These are phyloP conservation scores for Fusarium graminum DNA, from an alignment of 2,329 filamentous ascomycete species.

Conservation along the genomic window DNA sequence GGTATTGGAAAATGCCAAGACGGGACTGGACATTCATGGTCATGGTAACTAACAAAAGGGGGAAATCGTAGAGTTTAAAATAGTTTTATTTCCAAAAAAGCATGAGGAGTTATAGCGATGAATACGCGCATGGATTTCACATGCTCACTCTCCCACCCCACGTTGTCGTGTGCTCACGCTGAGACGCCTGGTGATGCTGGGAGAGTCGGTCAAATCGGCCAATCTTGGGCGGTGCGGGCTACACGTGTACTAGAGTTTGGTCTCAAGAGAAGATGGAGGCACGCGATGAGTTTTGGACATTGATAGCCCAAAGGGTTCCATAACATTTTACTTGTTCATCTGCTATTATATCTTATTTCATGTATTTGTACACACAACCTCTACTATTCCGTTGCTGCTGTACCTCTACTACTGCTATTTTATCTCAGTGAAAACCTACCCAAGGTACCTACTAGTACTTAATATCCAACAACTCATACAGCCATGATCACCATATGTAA, in stretches of 20 bases:
- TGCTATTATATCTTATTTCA: no score
- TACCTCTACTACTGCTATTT: no score
- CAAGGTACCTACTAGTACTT: no score
- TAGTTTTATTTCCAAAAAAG: constrained; percentile 5
- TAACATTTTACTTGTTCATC: no score
- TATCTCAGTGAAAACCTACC: no score
- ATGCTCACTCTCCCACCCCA: constrained; percentile 24
- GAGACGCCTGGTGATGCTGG: constrained; percentile 36
- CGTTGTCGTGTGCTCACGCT: constrained; percentile 39
- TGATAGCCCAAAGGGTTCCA: no score
- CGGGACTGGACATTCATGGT: background rate
- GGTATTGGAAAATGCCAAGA: constrained; percentile 25
- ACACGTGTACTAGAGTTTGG: constrained; percentile 46
- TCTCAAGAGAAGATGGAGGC: constrained; percentile 3
- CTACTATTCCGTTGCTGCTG: no score
- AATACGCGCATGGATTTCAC: constrained; percentile 1
- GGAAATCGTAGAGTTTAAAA: constrained; percentile 19
- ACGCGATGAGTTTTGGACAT: constrained; percentile 32
- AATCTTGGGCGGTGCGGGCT: constrained; percentile 45
- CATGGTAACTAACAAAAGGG: constrained; percentile 1
- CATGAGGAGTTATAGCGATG: background rate
- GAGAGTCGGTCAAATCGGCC: constrained; percentile 23
- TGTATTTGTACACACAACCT: no score
- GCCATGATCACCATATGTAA: background rate
- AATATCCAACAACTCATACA: no score